phyloP scores from a whole-genome alignment of 2,329 filamentous ascomycete species.

The Chaetomiaceae sp. region DNA sequence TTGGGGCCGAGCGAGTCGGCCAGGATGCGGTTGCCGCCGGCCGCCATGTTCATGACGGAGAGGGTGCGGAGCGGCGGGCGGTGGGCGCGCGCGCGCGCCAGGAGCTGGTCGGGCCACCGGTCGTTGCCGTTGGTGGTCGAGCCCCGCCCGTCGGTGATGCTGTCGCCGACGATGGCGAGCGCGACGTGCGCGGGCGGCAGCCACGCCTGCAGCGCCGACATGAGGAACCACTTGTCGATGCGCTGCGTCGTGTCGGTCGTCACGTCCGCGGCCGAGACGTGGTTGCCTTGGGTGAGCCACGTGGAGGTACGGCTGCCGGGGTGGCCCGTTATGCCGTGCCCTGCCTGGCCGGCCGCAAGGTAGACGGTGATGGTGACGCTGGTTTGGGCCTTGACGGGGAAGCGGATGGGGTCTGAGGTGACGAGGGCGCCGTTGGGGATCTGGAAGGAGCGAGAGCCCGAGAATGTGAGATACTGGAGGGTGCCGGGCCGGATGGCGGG shows the following conservation, averaged over 20 bases:
- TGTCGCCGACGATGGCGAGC: constrained; percentile 59
- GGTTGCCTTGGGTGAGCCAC: constrained; percentile 51
- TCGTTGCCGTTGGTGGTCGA: constrained; percentile 56
- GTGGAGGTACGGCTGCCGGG: constrained; percentile 57
- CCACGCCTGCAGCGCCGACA: constrained; percentile 55
- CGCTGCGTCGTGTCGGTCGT: constrained; percentile 20
- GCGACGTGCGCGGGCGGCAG: constrained; percentile 37
- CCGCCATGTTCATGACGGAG: constrained; percentile 54
- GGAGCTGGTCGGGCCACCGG: constrained; percentile 42
- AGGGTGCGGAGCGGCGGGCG: constrained; percentile 29
- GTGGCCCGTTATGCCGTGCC: constrained; percentile 54
- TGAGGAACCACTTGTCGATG: constrained; percentile 54
- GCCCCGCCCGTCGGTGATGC: constrained; percentile 61
- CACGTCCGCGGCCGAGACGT: constrained; percentile 41
- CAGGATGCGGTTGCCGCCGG: constrained; percentile 59
- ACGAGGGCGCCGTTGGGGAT: constrained; percentile 52
- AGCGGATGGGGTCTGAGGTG: constrained; percentile 55
- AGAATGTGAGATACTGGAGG: constrained; percentile 51
- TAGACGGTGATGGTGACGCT: constrained; percentile 56
- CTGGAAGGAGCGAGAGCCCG: constrained; percentile 44
- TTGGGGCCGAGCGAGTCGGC: constrained; percentile 57
- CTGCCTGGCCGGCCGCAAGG: constrained; percentile 50
- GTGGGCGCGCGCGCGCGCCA: constrained; percentile 42
- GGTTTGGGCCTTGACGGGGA: constrained; percentile 44
- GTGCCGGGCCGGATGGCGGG: constrained; percentile 45